A percentile compares a stretch with the other conserved stretches of the same genome.
Evolutionary conservation across 352 stramenopile species (phyloP).

Genomic region (Globisporangium mamillatum): DNA sequence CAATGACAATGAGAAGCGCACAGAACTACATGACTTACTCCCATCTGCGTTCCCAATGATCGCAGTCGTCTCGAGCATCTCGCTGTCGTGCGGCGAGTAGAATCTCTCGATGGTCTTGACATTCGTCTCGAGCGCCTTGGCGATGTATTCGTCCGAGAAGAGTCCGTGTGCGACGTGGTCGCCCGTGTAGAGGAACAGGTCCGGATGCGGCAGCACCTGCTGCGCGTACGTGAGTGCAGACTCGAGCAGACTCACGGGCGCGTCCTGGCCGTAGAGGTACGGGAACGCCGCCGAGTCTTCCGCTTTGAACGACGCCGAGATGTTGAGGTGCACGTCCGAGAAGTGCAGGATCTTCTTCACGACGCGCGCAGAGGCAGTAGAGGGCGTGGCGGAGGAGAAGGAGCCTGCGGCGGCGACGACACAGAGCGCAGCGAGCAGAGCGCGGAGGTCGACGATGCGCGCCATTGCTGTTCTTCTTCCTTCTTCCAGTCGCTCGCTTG

Average conservation of each 20-base stretch:
- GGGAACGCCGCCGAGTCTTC: conserved; percentile 34
- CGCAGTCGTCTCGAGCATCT: conserved; percentile 52
- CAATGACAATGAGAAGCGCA: not conserved
- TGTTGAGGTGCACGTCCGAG: conserved; percentile 84
- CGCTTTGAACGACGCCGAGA: conserved; percentile 43
- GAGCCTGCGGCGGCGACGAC: not conserved
- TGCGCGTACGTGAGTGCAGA: conserved; percentile 66
- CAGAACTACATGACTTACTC: conserved; percentile 30
- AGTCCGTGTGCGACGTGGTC: conserved; percentile 69
- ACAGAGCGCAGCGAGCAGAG: not conserved
- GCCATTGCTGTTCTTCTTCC: not conserved
- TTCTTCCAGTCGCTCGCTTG: not conserved
- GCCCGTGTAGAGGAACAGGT: conserved; percentile 81
- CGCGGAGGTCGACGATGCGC: not conserved
- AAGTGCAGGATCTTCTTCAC: conserved; percentile 72
- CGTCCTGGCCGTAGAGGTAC: conserved; percentile 52
- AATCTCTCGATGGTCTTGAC: conserved; percentile 68
- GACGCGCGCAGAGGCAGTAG: not conserved
- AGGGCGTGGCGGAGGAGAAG: not conserved
- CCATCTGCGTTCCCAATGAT: conserved; percentile 81
- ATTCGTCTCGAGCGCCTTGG: conserved; percentile 59
- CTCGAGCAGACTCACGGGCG: conserved; percentile 55
- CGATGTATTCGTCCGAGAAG: conserved; percentile 61
- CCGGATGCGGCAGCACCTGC: conserved; percentile 46
- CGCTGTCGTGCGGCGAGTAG: conserved; percentile 36